Percentiles rank a stretch among this genome's conserved stretches.
These are phyloP conservation scores for Sporisorium reilianum DNA, from an alignment of 1,284 basidiomycete genomes.

Conservation along the genomic window DNA sequence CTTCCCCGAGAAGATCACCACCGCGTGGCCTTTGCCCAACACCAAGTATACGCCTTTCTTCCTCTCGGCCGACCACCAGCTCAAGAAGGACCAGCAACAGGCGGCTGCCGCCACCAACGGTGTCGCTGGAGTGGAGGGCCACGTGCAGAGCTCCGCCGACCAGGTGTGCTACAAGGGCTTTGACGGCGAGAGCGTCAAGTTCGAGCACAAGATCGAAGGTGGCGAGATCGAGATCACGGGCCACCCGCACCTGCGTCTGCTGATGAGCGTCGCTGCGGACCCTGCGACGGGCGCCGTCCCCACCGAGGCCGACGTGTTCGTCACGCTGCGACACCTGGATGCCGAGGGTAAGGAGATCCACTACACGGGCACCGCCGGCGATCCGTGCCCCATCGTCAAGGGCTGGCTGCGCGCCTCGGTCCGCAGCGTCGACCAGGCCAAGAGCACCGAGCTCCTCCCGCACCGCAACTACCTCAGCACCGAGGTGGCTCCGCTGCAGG, in stretches of 20 bases:
- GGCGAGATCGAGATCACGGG: conserved; percentile 65
- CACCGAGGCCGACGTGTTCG: conserved; percentile 67
- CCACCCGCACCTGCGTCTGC: conserved; percentile 60
- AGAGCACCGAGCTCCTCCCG: conserved; percentile 55
- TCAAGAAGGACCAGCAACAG: conserved; percentile 7
- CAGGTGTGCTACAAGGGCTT: conserved; percentile 17
- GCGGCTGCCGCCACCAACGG: conserved; percentile 30
- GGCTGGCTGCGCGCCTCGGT: conserved; percentile 68
- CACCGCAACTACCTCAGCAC: conserved; percentile 62
- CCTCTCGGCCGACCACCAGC: conserved; percentile 40
- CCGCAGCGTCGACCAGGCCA: conserved; percentile 54
- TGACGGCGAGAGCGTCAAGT: conserved; percentile 24
- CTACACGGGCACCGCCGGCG: conserved; percentile 68
- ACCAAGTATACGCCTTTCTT: conserved; percentile 60
- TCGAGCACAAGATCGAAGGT: conserved; percentile 11
- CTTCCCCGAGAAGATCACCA: conserved; percentile 50
- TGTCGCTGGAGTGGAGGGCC: conserved; percentile 12
- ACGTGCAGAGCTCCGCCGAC: conserved; percentile 1
- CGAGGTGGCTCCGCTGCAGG: conserved; percentile 57
- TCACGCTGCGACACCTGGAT: conserved; percentile 67
- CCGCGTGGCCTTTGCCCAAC: conserved; percentile 65
- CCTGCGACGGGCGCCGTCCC: conserved; percentile 42
- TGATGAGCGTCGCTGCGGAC: conserved; percentile 44
- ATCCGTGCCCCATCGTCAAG: conserved; percentile 66
- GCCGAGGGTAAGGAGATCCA: conserved; percentile 65